phyloP scores from a whole-genome alignment of 2,329 filamentous ascomycete genomes.

The Teratosphaeria viscida region DNA sequence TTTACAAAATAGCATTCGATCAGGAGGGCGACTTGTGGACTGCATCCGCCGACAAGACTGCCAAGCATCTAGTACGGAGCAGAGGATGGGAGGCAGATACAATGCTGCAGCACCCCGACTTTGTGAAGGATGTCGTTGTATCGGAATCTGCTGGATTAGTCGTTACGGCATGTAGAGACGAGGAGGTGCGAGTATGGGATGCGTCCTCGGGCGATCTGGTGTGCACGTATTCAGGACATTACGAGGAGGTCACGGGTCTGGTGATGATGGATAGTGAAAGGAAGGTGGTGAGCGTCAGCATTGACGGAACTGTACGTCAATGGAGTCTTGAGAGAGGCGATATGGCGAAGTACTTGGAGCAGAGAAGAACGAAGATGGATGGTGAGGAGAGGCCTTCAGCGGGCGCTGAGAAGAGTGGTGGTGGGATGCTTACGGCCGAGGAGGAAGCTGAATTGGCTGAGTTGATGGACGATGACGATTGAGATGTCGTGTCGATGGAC shows the following conservation, averaged over 20 bases:
- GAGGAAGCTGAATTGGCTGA: slow-evolving; percentile 90
- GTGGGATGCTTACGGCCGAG: slow-evolving; percentile 62
- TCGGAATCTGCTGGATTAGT: slow-evolving; percentile 59
- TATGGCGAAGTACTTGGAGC: slow-evolving; percentile 44
- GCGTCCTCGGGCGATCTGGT: slow-evolving; percentile 19
- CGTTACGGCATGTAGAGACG: slow-evolving; percentile 79
- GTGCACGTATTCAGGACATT: slow-evolving; percentile 57
- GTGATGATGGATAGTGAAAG: slow-evolving; percentile 46
- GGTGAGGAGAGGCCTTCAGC: slow-evolving; percentile 14
- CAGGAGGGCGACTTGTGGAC: slow-evolving; percentile 74
- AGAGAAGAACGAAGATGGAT: slow-evolving; percentile 42
- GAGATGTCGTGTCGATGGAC: neutral
- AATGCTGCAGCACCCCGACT: slow-evolving; percentile 70
- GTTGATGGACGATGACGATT: slow-evolving; percentile 62
- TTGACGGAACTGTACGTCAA: slow-evolving; percentile 76
- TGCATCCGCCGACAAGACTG: slow-evolving; percentile 80
- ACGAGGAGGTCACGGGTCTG: slow-evolving; percentile 81
- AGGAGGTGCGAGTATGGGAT: slow-evolving; percentile 88
- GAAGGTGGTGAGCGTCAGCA: slow-evolving; percentile 66
- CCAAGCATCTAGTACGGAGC: slow-evolving; percentile 64
- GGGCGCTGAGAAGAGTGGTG: slow-evolving; percentile 33
- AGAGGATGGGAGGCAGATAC: slow-evolving; percentile 63
- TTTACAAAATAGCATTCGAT: slow-evolving; percentile 66
- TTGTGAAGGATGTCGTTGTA: slow-evolving; percentile 72
- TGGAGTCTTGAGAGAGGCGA: slow-evolving; percentile 64